A percentile compares a stretch with the other conserved stretches of the same genome.
phyloP scores from a whole-genome alignment of 2,329 filamentous ascomycete genomes.

The Aspergillus udagawae region DNA sequence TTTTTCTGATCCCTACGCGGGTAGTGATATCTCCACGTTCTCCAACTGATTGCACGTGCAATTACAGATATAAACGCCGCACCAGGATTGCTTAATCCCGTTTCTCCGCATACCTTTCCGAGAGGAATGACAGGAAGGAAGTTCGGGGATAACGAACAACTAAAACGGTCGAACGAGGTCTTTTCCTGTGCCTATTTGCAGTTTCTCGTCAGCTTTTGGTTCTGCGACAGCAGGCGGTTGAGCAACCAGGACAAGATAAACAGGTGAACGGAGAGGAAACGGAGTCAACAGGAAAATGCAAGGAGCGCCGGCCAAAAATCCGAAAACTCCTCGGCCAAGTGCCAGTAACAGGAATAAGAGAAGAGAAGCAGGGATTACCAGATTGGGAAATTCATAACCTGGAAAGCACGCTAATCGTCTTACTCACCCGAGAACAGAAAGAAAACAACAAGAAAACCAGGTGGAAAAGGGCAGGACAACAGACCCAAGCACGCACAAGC shows the following conservation, averaged over 20 bases:
- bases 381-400: not conserved
- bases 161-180: not conserved
- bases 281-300: not conserved
- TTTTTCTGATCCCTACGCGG: not conserved
- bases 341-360: not conserved
- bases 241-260: not conserved
- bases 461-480: constrained; percentile 4
- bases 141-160: not conserved
- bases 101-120: not conserved
- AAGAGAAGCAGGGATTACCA: not conserved
- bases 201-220: not conserved
- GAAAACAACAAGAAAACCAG: constrained; percentile 5
- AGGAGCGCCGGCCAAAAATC: not conserved
- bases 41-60: constrained; percentile 10
- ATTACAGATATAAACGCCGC: constrained; percentile 23
- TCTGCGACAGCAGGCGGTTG: not conserved
- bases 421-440: not conserved
- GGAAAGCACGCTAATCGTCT: not conserved
- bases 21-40: constrained; percentile 1
- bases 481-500: constrained; percentile 4
- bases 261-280: not conserved
- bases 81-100: constrained; percentile 11
- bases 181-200: not conserved
- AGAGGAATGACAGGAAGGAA: not conserved
- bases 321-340: not conserved